These are phyloP conservation scores for Coemansia asiatica DNA, from an alignment of 192 early-diverging fungal species.

Conservation along the genomic window DNA sequence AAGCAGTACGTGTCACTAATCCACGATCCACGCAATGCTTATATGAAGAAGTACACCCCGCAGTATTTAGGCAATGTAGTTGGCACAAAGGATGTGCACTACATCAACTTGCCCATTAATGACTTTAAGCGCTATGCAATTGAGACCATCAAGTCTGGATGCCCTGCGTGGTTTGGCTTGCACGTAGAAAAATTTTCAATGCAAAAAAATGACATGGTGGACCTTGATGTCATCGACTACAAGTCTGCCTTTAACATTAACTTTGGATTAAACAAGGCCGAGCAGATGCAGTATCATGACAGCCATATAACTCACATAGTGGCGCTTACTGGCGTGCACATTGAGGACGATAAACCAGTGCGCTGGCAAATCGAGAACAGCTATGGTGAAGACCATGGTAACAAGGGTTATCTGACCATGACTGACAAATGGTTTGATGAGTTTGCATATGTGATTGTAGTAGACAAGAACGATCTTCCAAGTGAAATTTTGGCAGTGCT, in stretches of 20 bases:
- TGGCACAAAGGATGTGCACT: constrained; percentile 65
- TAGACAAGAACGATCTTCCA: constrained; percentile 66
- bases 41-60: constrained; percentile 65
- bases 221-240: constrained; percentile 65
- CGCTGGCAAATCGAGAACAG: constrained; percentile 78
- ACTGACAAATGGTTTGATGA: constrained; percentile 74
- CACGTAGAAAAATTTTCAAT: constrained; percentile 69
- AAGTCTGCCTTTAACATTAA: constrained; percentile 64
- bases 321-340: constrained; percentile 75
- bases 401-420: constrained; percentile 79
- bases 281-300: constrained; percentile 70
- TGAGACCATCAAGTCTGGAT: constrained; percentile 59
- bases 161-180: constrained; percentile 76
- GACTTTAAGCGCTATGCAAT: constrained; percentile 63
- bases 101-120: constrained; percentile 62
- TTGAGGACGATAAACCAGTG: constrained; percentile 62
- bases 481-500: constrained; percentile 63
- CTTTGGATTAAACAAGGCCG: constrained; percentile 63
- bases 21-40: constrained; percentile 73
- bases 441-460: constrained; percentile 78
- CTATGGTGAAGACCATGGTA: constrained; percentile 64
- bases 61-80: constrained; percentile 72
- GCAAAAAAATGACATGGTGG: constrained; percentile 63
- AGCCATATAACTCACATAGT: constrained; percentile 79
- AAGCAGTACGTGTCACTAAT: constrained; percentile 65